A percentile compares a stretch with the other conserved stretches of the same genome.
phyloP scores from a whole-genome alignment of 495 filamentous ascomycete genomes.

The Tuber aestivum region DNA sequence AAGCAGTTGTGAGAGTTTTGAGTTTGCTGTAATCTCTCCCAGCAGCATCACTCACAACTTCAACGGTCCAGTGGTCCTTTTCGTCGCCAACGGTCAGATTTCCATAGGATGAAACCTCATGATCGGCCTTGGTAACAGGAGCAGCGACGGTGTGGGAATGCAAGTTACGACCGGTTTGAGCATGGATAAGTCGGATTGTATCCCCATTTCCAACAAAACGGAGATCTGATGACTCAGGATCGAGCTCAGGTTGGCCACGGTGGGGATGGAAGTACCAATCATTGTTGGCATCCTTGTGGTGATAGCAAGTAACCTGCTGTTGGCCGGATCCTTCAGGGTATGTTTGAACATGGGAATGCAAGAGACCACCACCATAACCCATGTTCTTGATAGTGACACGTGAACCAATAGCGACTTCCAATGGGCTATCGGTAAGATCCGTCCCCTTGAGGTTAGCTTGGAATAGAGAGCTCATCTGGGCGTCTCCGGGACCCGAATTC shows the following conservation, averaged over 20 bases:
- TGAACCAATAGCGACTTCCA: constrained; percentile 85
- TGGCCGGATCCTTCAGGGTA: constrained; percentile 91
- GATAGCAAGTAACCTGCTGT: constrained; percentile 97
- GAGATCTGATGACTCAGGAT: constrained; percentile 57
- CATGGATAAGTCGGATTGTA: constrained; percentile 80
- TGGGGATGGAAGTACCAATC: constrained; percentile 99
- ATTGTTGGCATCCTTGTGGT: constrained; percentile 99
- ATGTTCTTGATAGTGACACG: constrained; percentile 95
- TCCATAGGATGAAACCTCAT: constrained; percentile 91
- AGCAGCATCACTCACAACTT: constrained; percentile 82
- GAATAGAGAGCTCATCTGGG: constrained; percentile 98
- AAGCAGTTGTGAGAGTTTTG: constrained; percentile 87
- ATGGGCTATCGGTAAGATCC: constrained; percentile 84
- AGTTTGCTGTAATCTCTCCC: constrained; percentile 79
- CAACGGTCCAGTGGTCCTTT: constrained; percentile 95
- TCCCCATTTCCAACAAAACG: constrained; percentile 73
- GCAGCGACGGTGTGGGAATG: constrained; percentile 87
- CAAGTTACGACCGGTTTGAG: constrained; percentile 91
- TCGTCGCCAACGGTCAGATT: constrained; percentile 96
- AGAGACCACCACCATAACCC: constrained; percentile 96
- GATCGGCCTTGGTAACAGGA: constrained; percentile 79
- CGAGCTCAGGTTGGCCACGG: constrained; percentile 65
- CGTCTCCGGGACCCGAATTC: constrained; percentile 92
- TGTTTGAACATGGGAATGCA: constrained; percentile 94
- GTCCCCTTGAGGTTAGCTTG: constrained; percentile 92